Percentiles rank a stretch among this genome's conserved stretches.
phyloP scores from a whole-genome alignment of 331 rosid genomes.

The Quercus phellos region DNA sequence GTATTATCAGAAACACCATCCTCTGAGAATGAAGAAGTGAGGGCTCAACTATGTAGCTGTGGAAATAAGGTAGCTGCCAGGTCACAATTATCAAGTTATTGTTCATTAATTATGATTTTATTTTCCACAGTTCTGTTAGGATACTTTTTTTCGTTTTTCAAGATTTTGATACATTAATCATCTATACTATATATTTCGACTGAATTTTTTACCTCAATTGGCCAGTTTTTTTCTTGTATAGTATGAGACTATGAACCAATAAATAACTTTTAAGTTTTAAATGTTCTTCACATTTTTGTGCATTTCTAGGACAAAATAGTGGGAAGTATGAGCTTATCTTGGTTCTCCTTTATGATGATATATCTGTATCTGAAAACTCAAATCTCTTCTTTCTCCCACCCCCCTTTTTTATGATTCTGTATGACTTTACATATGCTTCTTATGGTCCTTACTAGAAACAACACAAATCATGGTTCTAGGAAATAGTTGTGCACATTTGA shows the following conservation, averaged over 20 bases:
- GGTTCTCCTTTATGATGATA: background rate
- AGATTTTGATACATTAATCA: constrained; percentile 20
- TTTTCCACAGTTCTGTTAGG: constrained; percentile 40
- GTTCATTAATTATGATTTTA: constrained; percentile 40
- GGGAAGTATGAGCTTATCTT: background rate
- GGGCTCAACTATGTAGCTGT: constrained; percentile 33
- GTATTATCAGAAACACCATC: constrained; percentile 43
- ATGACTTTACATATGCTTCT: constrained; percentile 5
- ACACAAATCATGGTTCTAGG: background rate
- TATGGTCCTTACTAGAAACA: background rate
- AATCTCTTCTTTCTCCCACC: background rate
- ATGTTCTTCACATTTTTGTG: background rate
- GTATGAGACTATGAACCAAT: constrained; percentile 18
- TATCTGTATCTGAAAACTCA: constrained; percentile 6
- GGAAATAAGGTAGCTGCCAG: constrained; percentile 69
- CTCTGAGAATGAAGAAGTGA: constrained; percentile 26
- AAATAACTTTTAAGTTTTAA: background rate
- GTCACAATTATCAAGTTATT: constrained; percentile 49
- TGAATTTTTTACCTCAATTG: constrained; percentile 12
- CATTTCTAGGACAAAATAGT: constrained; percentile 1
- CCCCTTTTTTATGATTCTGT: background rate
- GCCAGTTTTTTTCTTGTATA: constrained; percentile 14
- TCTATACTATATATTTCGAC: constrained; percentile 7
- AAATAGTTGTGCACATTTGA: background rate
- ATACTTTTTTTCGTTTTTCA: constrained; percentile 23